Evolutionary conservation across 2,329 filamentous ascomycete genomes (phyloP).

Genomic region (Botrytis elliptica): DNA sequence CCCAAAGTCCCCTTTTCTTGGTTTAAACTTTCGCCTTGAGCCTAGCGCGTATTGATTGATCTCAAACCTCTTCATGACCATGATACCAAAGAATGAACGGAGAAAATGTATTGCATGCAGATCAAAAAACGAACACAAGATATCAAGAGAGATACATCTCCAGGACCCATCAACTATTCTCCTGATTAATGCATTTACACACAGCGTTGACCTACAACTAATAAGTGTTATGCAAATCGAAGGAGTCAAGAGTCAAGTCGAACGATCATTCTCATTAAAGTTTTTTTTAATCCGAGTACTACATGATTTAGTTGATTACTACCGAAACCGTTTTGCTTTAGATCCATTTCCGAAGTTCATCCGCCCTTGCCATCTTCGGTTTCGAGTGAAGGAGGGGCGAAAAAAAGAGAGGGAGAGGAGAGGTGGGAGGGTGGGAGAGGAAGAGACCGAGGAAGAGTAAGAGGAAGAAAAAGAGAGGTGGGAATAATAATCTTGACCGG

Average conservation of each 20-base stretch:
- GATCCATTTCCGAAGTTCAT: constrained; percentile 6
- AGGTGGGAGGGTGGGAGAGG: no score
- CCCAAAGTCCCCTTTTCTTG: neutral
- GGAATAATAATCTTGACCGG: neutral
- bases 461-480: neutral
- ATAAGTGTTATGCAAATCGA: neutral
- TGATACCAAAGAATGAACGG: neutral
- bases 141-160: neutral
- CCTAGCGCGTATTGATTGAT: neutral
- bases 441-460: neutral
- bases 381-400: neutral
- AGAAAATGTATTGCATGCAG: neutral
- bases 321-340: neutral
- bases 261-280: neutral
- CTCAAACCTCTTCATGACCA: neutral
- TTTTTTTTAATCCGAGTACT: neutral
- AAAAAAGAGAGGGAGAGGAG: neutral
- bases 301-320: neutral
- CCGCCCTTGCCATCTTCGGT: neutral
- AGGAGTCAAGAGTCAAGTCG: neutral
- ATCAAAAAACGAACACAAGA: neutral
- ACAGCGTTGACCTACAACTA: neutral
- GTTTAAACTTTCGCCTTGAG: neutral
- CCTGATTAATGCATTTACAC: neutral
- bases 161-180: neutral